These are phyloP conservation scores for Naegleria fowleri DNA, from an alignment of 208 protist species.

Conservation along the genomic window DNA sequence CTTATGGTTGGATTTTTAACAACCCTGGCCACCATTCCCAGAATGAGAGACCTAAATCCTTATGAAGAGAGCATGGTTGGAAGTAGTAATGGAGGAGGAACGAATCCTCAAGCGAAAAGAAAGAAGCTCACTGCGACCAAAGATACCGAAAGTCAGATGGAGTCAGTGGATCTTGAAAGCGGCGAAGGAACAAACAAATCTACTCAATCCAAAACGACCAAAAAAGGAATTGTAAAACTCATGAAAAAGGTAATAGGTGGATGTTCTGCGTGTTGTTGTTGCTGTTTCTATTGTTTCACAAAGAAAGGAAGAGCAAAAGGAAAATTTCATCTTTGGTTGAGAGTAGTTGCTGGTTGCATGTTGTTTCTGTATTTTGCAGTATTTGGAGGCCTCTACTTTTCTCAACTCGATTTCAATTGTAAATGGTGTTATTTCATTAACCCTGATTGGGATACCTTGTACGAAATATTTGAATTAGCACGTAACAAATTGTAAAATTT, in stretches of 20 bases:
- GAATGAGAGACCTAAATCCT: neutral
- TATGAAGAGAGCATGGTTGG: neutral
- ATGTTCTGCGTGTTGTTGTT: neutral
- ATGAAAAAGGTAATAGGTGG: neutral
- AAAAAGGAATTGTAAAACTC: too few species aligned
- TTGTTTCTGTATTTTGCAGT: neutral
- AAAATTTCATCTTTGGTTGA: neutral
- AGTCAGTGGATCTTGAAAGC: neutral
- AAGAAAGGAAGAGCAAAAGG: neutral
- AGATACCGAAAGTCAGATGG: neutral
- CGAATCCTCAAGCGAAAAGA: neutral
- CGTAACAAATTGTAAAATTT: too few species aligned
- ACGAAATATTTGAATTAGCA: neutral
- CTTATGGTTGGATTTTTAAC: neutral
- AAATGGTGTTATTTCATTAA: neutral
- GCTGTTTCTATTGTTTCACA: neutral
- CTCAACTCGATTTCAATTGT: neutral
- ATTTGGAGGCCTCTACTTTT: neutral
- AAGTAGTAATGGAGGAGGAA: too few species aligned
- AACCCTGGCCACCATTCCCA: neutral
- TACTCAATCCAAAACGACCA: neutral
- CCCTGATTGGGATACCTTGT: neutral
- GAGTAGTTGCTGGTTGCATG: neutral
- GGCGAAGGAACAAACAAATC: neutral
- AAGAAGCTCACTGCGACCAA: neutral